Conservation (phyloP, 2,329 filamentous ascomycete genomes). For the Chrysoporthe austroafricana region DNA sequence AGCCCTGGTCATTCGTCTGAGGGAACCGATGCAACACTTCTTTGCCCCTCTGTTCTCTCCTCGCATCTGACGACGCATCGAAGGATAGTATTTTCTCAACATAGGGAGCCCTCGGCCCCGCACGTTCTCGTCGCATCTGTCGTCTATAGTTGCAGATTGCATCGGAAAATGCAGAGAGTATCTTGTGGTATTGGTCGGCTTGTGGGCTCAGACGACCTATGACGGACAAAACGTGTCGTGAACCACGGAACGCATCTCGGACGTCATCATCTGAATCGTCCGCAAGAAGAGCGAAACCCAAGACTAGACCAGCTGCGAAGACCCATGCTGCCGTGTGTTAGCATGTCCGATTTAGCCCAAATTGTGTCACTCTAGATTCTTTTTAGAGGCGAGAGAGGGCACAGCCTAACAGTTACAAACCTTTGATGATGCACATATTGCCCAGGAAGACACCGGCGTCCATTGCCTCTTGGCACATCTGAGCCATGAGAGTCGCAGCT, state of each 20-base stretch:
- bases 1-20: not conserved
- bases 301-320: slow-evolving; percentile 27
- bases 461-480: slow-evolving; percentile 30
- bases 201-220: slow-evolving; percentile 29
- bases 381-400: too few species aligned
- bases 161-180: slow-evolving; percentile 29
- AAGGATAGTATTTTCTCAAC: slow-evolving; percentile 23
- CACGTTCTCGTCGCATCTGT: slow-evolving; percentile 13
- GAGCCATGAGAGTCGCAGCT: slow-evolving; percentile 30
- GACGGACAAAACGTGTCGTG: slow-evolving; percentile 17
- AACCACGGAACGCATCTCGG: slow-evolving; percentile 27
- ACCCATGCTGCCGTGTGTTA: slow-evolving; percentile 18
- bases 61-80: slow-evolving; percentile 17
- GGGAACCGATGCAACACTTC: not conserved
- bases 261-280: slow-evolving; percentile 29
- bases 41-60: not conserved
- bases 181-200: slow-evolving; percentile 31
- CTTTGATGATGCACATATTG: slow-evolving; percentile 30
- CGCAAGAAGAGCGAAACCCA: slow-evolving; percentile 27
- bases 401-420: not conserved
- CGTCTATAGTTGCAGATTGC: slow-evolving; percentile 27
- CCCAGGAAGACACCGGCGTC: slow-evolving; percentile 29
- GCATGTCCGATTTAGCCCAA: not conserved
- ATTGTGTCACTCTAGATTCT: not conserved
- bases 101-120: slow-evolving; percentile 3